Evolutionary conservation across 768 basidiomycete genomes (phyloP), one percentile per base, ranked within the genome.

Genomic region (Cytidiella melzeri): DNA sequence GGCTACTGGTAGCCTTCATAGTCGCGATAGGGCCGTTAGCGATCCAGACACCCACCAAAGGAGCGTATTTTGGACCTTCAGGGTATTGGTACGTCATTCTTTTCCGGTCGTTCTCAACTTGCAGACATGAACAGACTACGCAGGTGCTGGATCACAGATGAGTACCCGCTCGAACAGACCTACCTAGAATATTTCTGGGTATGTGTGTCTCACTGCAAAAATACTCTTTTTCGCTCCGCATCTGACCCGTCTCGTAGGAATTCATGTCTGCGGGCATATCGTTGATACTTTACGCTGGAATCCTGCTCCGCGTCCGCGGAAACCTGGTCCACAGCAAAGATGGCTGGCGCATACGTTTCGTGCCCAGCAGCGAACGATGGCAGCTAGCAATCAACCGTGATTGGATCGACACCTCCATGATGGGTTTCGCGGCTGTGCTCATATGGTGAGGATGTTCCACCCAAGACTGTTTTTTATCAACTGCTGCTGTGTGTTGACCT

Each of bases 151-250:
- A 74, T 77, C 26, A 72, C 73, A 6, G 48, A 58, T 3, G 53
- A 58, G 12, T 77, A 77, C 54, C 67, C 70, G 2, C 24, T 45
- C 13, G 68, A 67, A 41, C 71, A 71, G 39, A 61, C 65, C 10
- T 63, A 64, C 43, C 55, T 74, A 18, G 74, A 75, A 56, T 77
- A 75, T 55, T 66, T 74, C 55, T 66, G 74, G 23, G 74, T 75
- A 42, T 45, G 69, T 62, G 5, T 41, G 3, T 4, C 30, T 15
- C 30, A 7, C 9, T n/a, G 6, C 6, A n/a, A 5, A 20, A 7
- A 6, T 19, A 18, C 4, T 11, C 2, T 28, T 25, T 44, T 42
- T 15, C 41, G 5, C 15, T 36, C 26, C 27, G 40, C 2, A n/a
- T 28, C 18, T 27, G 26, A 3, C 38, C 24, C 45, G 30, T 7